phyloP scores from a whole-genome alignment of 2,329 filamentous ascomycete species.

The Xylaria arbuscula region DNA sequence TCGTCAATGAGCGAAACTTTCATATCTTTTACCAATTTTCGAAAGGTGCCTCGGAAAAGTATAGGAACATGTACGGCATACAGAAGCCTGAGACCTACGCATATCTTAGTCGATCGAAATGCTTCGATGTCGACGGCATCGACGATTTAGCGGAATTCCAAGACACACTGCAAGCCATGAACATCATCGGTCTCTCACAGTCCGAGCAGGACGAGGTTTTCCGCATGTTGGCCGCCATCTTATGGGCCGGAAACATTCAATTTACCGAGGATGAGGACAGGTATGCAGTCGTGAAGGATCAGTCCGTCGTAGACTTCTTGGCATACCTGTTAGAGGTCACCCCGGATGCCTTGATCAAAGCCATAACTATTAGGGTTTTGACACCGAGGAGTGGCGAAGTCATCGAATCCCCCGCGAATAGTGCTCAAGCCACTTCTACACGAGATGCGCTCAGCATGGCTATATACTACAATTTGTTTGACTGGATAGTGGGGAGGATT shows the following conservation, averaged over 20 bases:
- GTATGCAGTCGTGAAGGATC: conserved; percentile 86
- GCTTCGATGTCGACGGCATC: conserved; percentile 92
- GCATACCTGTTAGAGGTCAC: conserved; percentile 94
- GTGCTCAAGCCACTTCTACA: conserved; percentile 84
- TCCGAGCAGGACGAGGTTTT: conserved; percentile 96
- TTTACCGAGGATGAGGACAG: conserved; percentile 91
- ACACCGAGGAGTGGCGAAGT: conserved; percentile 73
- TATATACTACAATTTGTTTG: conserved; percentile 98
- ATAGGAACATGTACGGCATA: conserved; percentile 88
- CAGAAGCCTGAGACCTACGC: conserved; percentile 92
- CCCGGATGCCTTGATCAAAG: conserved; percentile 81
- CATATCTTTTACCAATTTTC: conserved; percentile 99
- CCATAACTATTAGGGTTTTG: conserved; percentile 88
- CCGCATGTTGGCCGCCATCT: conserved; percentile 88
- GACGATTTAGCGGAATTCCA: conserved; percentile 90
- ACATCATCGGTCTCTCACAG: conserved; percentile 87
- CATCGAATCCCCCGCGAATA: conserved; percentile 83
- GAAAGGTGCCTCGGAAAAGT: conserved; percentile 88
- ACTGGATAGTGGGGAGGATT: conserved; percentile 96
- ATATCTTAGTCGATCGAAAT: conserved; percentile 95
- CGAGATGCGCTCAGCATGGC: conserved; percentile 92
- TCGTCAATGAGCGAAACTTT: conserved; percentile 95
- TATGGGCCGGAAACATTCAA: conserved; percentile 95
- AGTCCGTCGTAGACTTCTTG: conserved; percentile 92
- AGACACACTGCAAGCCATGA: conserved; percentile 95